A percentile compares a stretch with the other conserved stretches of the same genome.
Evolutionary conservation across 108 stramenopile genomes (phyloP).

Genomic region (Epipyxis sp.): DNA sequence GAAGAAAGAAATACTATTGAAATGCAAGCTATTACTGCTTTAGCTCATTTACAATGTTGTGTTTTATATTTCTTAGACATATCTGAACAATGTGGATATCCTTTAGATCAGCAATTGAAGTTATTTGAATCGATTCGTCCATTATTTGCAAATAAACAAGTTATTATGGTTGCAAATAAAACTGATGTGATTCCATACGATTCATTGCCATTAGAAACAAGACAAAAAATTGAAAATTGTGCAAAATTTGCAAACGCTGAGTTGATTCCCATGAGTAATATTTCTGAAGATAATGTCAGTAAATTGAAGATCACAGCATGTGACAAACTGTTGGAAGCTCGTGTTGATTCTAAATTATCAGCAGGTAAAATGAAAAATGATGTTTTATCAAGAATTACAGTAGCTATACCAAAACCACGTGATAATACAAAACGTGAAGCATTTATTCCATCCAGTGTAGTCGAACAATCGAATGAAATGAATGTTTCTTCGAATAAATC

Average conservation of each 20-base stretch:
- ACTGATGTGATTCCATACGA: conserved; percentile 88
- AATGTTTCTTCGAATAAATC: neutral
- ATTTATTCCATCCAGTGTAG: conserved; percentile 82
- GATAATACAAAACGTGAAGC: conserved; percentile 77
- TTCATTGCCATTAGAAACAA: conserved; percentile 43
- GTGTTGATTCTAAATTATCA: conserved; percentile 79
- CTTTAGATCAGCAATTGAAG: conserved; percentile 80
- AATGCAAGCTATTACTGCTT: conserved; percentile 98
- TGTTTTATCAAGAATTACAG: conserved; percentile 93
- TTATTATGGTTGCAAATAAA: conserved; percentile 95
- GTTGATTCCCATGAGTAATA: conserved; percentile 86
- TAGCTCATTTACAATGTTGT: conserved; percentile 94
- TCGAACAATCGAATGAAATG: neutral
- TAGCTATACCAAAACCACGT: conserved; percentile 82
- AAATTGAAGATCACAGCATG: conserved; percentile 86
- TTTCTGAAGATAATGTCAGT: conserved; percentile 84
- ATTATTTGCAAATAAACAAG: conserved; percentile 95
- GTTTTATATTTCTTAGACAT: conserved; percentile 97
- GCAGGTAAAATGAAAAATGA: conserved; percentile 69
- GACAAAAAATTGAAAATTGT: conserved; percentile 39
- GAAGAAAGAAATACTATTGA: conserved; percentile 99
- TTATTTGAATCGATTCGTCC: conserved; percentile 89
- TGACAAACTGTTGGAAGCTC: conserved; percentile 81
- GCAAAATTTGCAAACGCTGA: conserved; percentile 54
- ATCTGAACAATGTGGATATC: conserved; percentile 96